A percentile compares a stretch with the other conserved stretches of the same genome.
These are phyloP conservation scores for Termitomyces sp. DNA, from an alignment of 768 basidiomycete species.

Conservation along the genomic window DNA sequence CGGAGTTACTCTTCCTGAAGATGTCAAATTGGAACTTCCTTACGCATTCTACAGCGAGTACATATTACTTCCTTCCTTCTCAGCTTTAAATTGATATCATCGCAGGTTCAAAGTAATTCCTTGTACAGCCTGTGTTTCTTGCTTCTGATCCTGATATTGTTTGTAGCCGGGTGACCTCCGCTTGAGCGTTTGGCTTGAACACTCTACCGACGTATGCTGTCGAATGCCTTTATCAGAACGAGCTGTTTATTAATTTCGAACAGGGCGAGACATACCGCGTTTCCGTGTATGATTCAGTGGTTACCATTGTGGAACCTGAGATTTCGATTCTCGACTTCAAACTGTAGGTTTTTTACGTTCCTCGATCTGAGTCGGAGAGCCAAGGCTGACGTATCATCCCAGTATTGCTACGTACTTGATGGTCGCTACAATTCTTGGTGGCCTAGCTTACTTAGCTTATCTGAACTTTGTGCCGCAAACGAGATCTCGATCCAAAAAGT, in stretches of 20 bases:
- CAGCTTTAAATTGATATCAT: slow-evolving; percentile 12
- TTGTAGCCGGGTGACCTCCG: slow-evolving; percentile 70
- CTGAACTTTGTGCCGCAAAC: slow-evolving; percentile 60
- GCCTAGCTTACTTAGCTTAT: slow-evolving; percentile 63
- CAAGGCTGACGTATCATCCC: background rate
- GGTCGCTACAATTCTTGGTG: slow-evolving; percentile 59
- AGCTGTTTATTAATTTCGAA: background rate
- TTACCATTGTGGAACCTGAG: slow-evolving; percentile 80
- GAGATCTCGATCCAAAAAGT: slow-evolving; percentile 47
- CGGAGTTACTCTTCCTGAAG: slow-evolving; percentile 48
- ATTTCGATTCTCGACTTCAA: slow-evolving; percentile 76
- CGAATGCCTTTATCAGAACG: background rate
- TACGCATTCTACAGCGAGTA: slow-evolving; percentile 83
- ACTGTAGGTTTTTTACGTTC: slow-evolving; percentile 47
- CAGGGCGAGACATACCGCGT: slow-evolving; percentile 61
- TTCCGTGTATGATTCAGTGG: slow-evolving; percentile 69
- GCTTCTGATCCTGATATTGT: slow-evolving; percentile 5
- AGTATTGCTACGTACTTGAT: slow-evolving; percentile 72
- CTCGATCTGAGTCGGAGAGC: background rate
- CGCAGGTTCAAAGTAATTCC: slow-evolving; percentile 57
- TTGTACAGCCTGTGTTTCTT: slow-evolving; percentile 1
- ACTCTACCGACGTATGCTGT: slow-evolving; percentile 53
- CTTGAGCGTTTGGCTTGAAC: slow-evolving; percentile 76
- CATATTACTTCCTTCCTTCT: slow-evolving; percentile 25
- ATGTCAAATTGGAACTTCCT: slow-evolving; percentile 61